These are phyloP conservation scores for Scutellaria galericulata DNA, from an alignment of 257 asterid genomes.

Conservation along the genomic window DNA sequence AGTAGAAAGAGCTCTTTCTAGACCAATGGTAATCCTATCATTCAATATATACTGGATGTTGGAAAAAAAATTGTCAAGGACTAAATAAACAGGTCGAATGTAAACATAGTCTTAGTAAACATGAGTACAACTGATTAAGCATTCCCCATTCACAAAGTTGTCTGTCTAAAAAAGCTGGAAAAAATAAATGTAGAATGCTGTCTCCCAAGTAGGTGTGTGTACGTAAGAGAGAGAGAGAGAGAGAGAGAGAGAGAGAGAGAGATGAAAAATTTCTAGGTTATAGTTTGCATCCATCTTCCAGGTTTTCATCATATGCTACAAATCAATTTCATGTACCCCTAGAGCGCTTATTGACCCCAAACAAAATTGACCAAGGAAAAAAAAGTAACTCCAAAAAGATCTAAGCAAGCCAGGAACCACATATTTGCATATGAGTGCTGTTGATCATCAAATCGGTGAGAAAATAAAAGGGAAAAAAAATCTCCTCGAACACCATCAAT, in stretches of 20 bases:
- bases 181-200: background rate
- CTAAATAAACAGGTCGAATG: background rate
- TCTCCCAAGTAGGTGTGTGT: no score
- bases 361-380: constrained; percentile 6
- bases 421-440: constrained; percentile 1
- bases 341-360: background rate
- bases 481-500: constrained; percentile 22
- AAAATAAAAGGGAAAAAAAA: background rate
- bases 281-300: background rate
- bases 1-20: constrained; percentile 89
- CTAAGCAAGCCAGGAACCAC: constrained; percentile 2
- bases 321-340: background rate
- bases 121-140: background rate
- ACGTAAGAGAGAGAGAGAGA: background rate
- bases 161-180: background rate
- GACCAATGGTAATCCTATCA: constrained; percentile 60
- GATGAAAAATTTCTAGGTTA: background rate
- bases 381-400: background rate
- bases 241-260: background rate
- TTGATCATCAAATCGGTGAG: background rate
- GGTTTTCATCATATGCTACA: background rate
- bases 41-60: constrained; percentile 49
- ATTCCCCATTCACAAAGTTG: background rate
- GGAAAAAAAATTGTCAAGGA: constrained; percentile 17
- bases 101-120: background rate